Percentiles rank a stretch among this genome's conserved stretches.
Conservation (phyloP, 352 stramenopile species). For the Globisporangium carolinianum region DNA sequence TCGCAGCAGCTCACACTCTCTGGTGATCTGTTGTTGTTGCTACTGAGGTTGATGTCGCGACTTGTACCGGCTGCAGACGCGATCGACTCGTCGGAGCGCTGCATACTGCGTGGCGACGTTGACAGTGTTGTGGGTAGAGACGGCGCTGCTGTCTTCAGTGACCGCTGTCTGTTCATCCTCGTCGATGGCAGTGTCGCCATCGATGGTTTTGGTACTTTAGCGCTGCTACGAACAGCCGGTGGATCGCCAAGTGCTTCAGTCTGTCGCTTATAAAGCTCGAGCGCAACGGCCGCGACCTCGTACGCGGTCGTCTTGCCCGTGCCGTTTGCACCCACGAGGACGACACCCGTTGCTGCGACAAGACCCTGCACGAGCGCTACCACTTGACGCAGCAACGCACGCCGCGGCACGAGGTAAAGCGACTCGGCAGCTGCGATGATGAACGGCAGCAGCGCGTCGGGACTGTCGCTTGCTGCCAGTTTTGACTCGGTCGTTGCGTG, state of each 20-base stretch:
- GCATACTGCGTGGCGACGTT: neutral
- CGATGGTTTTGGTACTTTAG: too few relatives aligned
- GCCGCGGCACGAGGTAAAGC: conserved; percentile 17
- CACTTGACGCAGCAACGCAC: conserved; percentile 13
- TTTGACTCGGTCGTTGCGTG: conserved; percentile 2
- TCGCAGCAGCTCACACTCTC: neutral
- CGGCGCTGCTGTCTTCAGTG: too few relatives aligned
- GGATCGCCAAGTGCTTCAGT: neutral
- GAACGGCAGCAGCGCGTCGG: neutral
- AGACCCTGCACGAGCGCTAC: conserved; percentile 7
- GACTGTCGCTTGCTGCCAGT: neutral
- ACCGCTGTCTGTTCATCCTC: neutral
- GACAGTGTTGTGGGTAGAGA: neutral
- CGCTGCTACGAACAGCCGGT: too few relatives aligned
- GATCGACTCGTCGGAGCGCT: neutral
- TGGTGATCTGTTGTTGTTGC: neutral
- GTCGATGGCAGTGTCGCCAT: too few relatives aligned
- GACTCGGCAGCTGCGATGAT: neutral
- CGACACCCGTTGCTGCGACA: conserved; percentile 10
- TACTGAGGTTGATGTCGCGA: neutral
- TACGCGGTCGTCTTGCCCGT: conserved; percentile 34
- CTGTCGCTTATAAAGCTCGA: conserved; percentile 15
- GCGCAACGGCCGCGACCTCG: conserved; percentile 21
- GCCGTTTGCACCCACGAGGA: conserved; percentile 21
- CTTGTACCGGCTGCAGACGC: too few relatives aligned